phyloP scores from a whole-genome alignment of 345 rosid species.

The Eucalyptus fibrosa region DNA sequence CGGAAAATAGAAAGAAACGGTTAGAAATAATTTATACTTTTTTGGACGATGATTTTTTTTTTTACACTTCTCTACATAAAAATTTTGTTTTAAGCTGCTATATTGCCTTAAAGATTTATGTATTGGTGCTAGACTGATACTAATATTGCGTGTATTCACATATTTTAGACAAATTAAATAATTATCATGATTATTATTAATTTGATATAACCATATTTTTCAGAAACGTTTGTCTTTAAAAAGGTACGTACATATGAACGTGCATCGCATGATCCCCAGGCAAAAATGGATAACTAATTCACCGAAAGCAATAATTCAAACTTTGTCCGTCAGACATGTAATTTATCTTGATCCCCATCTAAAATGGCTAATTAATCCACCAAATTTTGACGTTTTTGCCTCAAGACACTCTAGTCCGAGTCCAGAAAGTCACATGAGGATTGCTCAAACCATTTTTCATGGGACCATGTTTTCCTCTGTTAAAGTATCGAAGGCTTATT shows the following conservation, averaged over 20 bases:
- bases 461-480: not conserved
- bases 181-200: no score
- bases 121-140: not conserved
- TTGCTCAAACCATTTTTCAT: not conserved
- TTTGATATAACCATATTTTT: not conserved
- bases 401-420: not conserved
- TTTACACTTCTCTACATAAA: not conserved
- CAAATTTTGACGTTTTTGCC: not conserved
- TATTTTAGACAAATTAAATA: not conserved
- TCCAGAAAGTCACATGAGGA: not conserved
- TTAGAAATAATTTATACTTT: not conserved
- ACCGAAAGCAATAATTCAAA: not conserved
- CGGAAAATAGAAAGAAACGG: not conserved
- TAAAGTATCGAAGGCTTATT: not conserved
- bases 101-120: not conserved
- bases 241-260: not conserved
- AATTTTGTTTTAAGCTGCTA: not conserved
- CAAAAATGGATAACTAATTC: not conserved
- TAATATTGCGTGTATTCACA: not conserved
- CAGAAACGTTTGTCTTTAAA: not conserved
- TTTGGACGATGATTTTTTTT: not conserved
- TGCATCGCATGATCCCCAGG: not conserved
- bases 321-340: not conserved
- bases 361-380: not conserved
- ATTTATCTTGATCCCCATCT: not conserved